phyloP scores from a whole-genome alignment of 2,329 filamentous ascomycete genomes.

The Fusarium chuoi region DNA sequence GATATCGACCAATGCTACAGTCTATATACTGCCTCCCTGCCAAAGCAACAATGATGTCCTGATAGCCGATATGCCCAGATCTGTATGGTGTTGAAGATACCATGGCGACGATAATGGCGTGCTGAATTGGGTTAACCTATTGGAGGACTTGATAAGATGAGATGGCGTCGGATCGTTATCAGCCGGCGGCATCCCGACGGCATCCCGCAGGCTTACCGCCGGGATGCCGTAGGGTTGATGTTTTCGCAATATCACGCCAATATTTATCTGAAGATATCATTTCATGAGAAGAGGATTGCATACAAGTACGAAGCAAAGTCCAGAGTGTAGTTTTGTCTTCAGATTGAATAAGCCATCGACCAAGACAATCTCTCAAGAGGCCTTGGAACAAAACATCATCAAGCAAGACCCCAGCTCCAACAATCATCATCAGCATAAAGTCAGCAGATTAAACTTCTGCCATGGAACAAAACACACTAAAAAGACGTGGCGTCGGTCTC shows the following conservation, averaged over 20 bases:
- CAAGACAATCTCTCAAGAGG: background rate
- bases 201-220: constrained; percentile 5
- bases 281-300: accelerated
- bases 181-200: constrained; percentile 36
- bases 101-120: constrained; percentile 43
- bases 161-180: constrained; percentile 5
- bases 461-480: constrained; percentile 48
- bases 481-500: constrained; percentile 43
- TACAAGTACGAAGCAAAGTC: background rate
- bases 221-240: background rate
- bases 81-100: constrained; percentile 30
- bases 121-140: constrained; percentile 34
- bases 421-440: background rate
- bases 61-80: background rate
- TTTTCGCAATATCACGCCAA: background rate
- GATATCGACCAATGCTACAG: background rate
- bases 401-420: background rate
- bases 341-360: accelerated
- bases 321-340: background rate
- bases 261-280: background rate
- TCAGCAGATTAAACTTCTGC: accelerated
- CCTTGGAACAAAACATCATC: background rate
- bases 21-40: background rate
- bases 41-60: background rate
- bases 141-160: background rate